Conservation (phyloP, 805 yeast genomes). For the Yamadazyma laniorum region DNA sequence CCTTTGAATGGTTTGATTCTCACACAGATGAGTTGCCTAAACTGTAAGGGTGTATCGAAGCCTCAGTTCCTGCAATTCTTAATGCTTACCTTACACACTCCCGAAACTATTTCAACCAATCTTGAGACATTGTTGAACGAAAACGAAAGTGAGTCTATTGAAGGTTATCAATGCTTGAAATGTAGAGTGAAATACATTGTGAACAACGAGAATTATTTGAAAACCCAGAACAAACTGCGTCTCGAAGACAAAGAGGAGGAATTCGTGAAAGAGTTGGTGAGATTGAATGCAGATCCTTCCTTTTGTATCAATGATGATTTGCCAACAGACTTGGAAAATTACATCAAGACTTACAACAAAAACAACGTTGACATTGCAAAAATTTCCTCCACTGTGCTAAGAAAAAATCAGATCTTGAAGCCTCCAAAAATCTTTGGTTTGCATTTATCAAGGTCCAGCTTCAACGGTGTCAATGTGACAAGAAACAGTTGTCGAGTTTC, state of each 20-base stretch:
- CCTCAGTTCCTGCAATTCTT: conserved; percentile 59
- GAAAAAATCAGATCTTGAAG: conserved; percentile 56
- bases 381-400: conserved; percentile 64
- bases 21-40: conserved; percentile 67
- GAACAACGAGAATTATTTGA: conserved; percentile 24
- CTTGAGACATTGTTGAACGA: conserved; percentile 55
- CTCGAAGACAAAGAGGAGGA: conserved; percentile 20
- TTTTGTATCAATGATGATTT: conserved; percentile 65
- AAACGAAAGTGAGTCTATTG: conserved; percentile 64
- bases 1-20: conserved; percentile 71
- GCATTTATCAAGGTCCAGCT: conserved; percentile 86
- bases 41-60: conserved; percentile 61
- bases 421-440: conserved; percentile 72
- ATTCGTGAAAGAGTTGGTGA: conserved; percentile 22
- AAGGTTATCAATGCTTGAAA: conserved; percentile 74
- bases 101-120: conserved; percentile 47
- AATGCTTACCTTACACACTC: conserved; percentile 74
- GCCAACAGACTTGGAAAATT: conserved; percentile 47
- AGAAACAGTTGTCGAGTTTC: conserved; percentile 74
- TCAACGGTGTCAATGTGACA: conserved; percentile 60
- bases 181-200: conserved; percentile 51
- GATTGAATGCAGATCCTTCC: conserved; percentile 34
- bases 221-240: conserved; percentile 28
- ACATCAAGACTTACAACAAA: conserved; percentile 46
- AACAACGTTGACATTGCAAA: conserved; percentile 43